Evolutionary conservation across 1,284 basidiomycete species (phyloP).

Genomic region (Ganoderma multipileum): DNA sequence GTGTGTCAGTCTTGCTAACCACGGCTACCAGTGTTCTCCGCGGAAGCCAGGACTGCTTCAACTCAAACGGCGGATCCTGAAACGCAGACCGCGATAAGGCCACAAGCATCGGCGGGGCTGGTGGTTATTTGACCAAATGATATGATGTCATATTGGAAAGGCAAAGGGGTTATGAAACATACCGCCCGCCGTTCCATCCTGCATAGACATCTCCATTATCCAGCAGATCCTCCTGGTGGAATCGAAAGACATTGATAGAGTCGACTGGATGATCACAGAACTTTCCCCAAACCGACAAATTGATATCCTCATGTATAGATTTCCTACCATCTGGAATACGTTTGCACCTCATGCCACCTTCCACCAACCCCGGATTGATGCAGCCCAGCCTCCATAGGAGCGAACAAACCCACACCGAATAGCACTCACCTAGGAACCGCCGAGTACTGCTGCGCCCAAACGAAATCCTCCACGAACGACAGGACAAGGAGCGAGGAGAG

Average conservation of each 20-base stretch:
- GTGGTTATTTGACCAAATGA: background rate
- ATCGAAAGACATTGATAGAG: background rate
- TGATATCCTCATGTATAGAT: background rate
- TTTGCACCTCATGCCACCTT: background rate
- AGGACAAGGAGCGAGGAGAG: slow-evolving; percentile 27
- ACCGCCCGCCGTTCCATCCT: background rate
- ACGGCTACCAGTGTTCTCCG: background rate
- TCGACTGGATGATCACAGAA: background rate
- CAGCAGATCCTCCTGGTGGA: background rate
- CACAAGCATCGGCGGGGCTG: background rate
- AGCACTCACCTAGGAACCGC: slow-evolving; percentile 37
- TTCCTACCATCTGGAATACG: background rate
- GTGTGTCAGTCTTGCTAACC: background rate
- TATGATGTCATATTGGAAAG: background rate
- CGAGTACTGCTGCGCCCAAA: slow-evolving; percentile 31
- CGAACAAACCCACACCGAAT: background rate
- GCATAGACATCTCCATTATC: background rate
- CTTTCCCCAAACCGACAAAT: background rate
- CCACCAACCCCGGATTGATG: background rate
- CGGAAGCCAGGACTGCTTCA: background rate
- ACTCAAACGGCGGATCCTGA: background rate
- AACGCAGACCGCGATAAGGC: background rate
- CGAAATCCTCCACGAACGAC: slow-evolving; percentile 22
- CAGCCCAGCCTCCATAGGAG: background rate
- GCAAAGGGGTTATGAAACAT: background rate